A percentile compares a stretch with the other conserved stretches of the same genome.
Evolutionary conservation across 2,329 filamentous ascomycete genomes (phyloP).

Genomic region (Fusarium anguioides): DNA sequence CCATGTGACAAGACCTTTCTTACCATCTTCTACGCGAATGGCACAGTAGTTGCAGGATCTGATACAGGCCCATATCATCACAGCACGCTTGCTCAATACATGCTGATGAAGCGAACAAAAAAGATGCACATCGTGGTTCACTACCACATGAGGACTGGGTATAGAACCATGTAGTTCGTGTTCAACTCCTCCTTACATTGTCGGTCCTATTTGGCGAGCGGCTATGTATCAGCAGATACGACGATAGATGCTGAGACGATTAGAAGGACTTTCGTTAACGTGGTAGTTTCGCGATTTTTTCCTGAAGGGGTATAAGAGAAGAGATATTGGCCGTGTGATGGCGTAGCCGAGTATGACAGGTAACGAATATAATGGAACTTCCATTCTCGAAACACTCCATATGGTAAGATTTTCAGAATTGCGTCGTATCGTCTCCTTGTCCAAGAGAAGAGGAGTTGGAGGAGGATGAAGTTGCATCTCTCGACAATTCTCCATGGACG

Average conservation of each 20-base stretch:
- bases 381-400: conserved; percentile 17
- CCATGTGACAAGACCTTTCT: conserved; percentile 35
- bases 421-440: conserved; percentile 23
- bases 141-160: not conserved
- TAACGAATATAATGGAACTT: conserved; percentile 5
- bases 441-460: conserved; percentile 19
- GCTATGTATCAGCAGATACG: conserved; percentile 3
- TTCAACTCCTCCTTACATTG: conserved; percentile 4
- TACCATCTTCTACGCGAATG: conserved; percentile 11
- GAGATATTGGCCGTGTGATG: not conserved
- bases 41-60: conserved; percentile 15
- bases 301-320: conserved; percentile 16
- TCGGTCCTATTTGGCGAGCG: conserved; percentile 6
- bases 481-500: conserved; percentile 21
- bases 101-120: not conserved
- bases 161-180: not conserved
- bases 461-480: conserved; percentile 24
- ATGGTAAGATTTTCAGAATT: conserved; percentile 18
- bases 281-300: conserved; percentile 23
- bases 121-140: not conserved
- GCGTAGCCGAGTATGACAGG: conserved; percentile 31
- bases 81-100: not conserved
- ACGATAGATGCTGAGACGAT: not conserved
- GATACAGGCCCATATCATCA: not conserved
- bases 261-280: conserved; percentile 2